phyloP scores from a whole-genome alignment of 2,329 filamentous ascomycete species.

The Cercospora citrullina region DNA sequence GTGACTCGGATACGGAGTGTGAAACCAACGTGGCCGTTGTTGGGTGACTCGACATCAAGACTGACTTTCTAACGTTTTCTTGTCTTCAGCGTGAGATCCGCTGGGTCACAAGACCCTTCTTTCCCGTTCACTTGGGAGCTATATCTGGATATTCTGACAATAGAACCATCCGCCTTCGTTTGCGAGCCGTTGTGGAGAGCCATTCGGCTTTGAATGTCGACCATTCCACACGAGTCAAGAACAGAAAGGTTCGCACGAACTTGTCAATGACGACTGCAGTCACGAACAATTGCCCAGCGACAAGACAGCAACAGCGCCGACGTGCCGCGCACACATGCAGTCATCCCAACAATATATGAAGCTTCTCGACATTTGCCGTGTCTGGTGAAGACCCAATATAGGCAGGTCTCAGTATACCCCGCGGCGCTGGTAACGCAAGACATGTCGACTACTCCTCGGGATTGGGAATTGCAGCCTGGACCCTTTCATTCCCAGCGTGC shows the following conservation, averaged over 20 bases:
- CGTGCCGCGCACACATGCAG: neutral
- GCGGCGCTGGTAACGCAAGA: neutral
- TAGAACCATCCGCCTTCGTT: neutral
- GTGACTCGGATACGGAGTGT: neutral
- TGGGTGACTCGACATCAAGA: neutral
- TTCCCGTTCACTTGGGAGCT: neutral
- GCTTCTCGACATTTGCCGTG: neutral
- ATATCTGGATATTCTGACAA: neutral
- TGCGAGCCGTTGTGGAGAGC: neutral
- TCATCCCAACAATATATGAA: neutral
- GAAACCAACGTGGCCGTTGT: conserved; percentile 4
- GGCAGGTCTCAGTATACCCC: neutral
- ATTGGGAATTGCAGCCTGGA: neutral
- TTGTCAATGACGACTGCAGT: neutral
- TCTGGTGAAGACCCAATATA: neutral
- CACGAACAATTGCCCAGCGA: neutral
- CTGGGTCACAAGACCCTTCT: neutral
- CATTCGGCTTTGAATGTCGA: neutral
- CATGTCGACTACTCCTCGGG: neutral
- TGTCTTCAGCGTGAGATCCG: neutral
- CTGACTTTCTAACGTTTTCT: neutral
- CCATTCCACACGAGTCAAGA: neutral
- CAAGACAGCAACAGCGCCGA: neutral
- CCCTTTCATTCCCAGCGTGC: neutral
- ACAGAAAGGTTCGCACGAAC: neutral